Evolutionary conservation across 805 yeast species (phyloP), one percentile per base, ranked within the genome.

Genomic region (Sungouiella thailandica): DNA sequence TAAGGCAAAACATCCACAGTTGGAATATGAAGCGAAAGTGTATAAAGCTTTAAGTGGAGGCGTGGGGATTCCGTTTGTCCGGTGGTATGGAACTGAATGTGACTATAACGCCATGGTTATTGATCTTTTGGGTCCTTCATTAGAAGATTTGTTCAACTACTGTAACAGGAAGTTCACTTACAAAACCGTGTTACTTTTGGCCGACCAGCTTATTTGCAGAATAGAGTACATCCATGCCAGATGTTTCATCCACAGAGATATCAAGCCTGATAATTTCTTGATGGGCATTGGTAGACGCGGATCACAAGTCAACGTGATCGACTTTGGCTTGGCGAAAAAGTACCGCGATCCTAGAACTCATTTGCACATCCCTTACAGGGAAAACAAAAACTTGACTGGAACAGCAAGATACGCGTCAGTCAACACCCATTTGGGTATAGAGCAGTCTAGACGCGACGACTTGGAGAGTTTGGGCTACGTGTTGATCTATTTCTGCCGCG

Each of bases 51-150:
- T 90, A 35, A 81, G 95, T 44, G 98, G 97, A 23, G 97, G 97
- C 20, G 90, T 90, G 23, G 97, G 98, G 20, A 88, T 90, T 38
- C 97, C 98, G 3, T 89, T 88, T 62, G 88, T 90, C 22, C 78
- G 97, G 58, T 90, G 96, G 94, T 89, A 79, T 58, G 98, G 97
- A 24, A 83, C 94, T 2, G 97, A 90, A 59, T 86, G 95, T 49
- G 97, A 89, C 57, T 90, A 87, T 57, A 86, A 89, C 59, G 96
- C 97, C 25, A 82, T 90, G 89, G 97, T 90, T 25, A 90, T 90
- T 50, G 98, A 90, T 58, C 73, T 90, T 34, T 72, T 90, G 50
- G 98, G 98, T 5, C 97, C 97, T 4, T 83, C 95, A 1, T 70
- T 90, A 44, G 98, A 90, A 59, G 97, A 93, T 59, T 69, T 90